phyloP scores from a whole-genome alignment of 176 grass and related monocot species.

The Eragrostis nindensis region DNA sequence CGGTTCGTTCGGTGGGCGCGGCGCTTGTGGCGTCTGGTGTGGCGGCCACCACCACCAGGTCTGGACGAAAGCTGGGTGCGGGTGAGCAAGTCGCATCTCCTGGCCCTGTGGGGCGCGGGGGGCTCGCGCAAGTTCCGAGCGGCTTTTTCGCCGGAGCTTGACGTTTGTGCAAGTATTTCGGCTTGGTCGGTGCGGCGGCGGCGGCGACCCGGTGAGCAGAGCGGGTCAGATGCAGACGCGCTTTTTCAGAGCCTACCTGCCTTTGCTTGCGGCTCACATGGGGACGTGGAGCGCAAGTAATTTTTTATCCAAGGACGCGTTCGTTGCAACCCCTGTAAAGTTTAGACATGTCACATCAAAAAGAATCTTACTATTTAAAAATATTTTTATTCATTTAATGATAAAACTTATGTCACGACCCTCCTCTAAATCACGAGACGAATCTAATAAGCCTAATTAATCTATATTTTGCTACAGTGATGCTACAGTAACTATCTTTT shows the following conservation, averaged over 20 bases:
- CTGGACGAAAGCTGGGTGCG: background rate
- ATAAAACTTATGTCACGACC: too few relatives aligned
- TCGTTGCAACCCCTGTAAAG: too few relatives aligned
- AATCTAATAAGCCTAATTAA: too few relatives aligned
- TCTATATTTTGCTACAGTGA: too few relatives aligned
- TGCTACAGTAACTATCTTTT: too few relatives aligned
- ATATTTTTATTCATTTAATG: too few relatives aligned
- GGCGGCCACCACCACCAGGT: background rate
- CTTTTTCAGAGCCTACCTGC: background rate
- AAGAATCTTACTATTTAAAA: too few relatives aligned
- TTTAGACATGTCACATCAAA: too few relatives aligned
- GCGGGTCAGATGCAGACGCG: background rate
- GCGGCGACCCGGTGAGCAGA: background rate
- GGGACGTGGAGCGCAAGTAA: background rate
- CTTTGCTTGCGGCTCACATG: constrained; percentile 8
- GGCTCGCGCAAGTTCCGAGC: background rate
- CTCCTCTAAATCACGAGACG: too few relatives aligned
- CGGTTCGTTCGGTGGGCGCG: background rate
- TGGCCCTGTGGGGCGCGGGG: too few relatives aligned
- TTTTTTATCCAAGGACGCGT: too few relatives aligned
- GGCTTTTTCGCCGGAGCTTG: background rate
- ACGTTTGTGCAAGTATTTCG: background rate
- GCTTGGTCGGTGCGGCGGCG: constrained; percentile 21
- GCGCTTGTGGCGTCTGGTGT: background rate
- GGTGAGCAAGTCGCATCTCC: background rate